These are phyloP conservation scores for Coemansia sp. DNA, from an alignment of 192 early-diverging fungal genomes.

Conservation along the genomic window DNA sequence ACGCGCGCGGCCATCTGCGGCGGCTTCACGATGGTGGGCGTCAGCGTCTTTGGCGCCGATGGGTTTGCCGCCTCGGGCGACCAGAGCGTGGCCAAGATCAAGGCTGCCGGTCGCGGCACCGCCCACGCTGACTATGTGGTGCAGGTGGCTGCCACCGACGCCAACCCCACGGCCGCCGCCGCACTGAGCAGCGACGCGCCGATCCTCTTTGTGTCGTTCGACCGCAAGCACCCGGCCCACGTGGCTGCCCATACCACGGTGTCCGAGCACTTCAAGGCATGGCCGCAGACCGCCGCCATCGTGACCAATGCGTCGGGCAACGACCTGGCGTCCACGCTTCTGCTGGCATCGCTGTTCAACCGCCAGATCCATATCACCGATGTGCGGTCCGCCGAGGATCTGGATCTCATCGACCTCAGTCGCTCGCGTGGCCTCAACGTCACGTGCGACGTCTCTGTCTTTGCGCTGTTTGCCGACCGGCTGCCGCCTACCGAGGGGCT, in stretches of 20 bases:
- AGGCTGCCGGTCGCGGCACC: slow-evolving; percentile 58
- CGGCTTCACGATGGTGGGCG: slow-evolving; percentile 82
- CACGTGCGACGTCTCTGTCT: slow-evolving; percentile 92
- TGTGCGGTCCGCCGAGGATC: slow-evolving; percentile 75
- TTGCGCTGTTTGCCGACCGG: slow-evolving; percentile 69
- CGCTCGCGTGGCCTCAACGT: slow-evolving; percentile 84
- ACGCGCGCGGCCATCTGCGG: slow-evolving; percentile 75
- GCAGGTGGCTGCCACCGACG: slow-evolving; percentile 65
- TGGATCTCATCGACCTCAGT: slow-evolving; percentile 79
- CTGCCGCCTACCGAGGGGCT: slow-evolving; percentile 18
- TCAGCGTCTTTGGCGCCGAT: slow-evolving; percentile 56
- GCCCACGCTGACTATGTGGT: slow-evolving; percentile 73
- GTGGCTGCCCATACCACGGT: slow-evolving; percentile 63
- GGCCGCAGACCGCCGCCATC: slow-evolving; percentile 74
- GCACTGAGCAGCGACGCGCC: slow-evolving; percentile 42
- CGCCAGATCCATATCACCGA: slow-evolving; percentile 88
- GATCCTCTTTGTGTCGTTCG: slow-evolving; percentile 66
- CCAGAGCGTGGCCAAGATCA: slow-evolving; percentile 47
- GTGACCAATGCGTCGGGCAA: slow-evolving; percentile 83
- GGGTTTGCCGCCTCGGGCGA: slow-evolving; percentile 31
- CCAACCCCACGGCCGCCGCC: slow-evolving; percentile 63
- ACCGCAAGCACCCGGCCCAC: slow-evolving; percentile 35
- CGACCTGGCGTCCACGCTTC: slow-evolving; percentile 84
- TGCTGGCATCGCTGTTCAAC: slow-evolving; percentile 80
- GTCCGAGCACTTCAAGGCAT: slow-evolving; percentile 73